Evolutionary conservation across 768 basidiomycete species (phyloP), one percentile per base, ranked within the genome.

Genomic region (Rhodosporidiobolus sp.): DNA sequence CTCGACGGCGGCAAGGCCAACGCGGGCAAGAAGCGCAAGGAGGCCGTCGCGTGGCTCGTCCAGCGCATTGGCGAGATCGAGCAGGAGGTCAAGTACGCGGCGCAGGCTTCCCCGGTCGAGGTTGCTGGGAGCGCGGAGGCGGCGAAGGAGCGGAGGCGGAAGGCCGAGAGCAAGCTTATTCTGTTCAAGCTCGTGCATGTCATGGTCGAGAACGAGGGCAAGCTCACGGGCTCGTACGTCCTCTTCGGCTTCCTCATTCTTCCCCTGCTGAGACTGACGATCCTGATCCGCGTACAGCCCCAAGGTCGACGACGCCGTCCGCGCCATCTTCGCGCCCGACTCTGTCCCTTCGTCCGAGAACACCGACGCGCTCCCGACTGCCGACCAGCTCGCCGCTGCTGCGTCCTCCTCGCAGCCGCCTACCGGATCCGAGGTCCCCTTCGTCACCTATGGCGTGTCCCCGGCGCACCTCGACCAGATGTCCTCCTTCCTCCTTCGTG

Each of bases 151-250:
- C 86, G 89, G 70, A 85, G 84, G 73, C 82, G 85, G 65, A 85
- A 84, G 62, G 85, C 88, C 34, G 92, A 96, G 77, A 90, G 89
- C 32, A 92, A 89, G 81, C 82, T 91, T 38, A 83, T 88, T 3
- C 82, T 98, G 28, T 84, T 92, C 38, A 88, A 85, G 72, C 79
- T 97, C 50, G 81, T 98, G 56, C 88, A 85, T 78, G 83, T 90
- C 14, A 86, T 98, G 86, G 85, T 97, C 1, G 90, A 94, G 75
- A 88, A 94, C 74, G 94, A 98, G 74, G 95, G 96, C 1, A 87
- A 87, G 64, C 81, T 96, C 28, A 87, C 88, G 45, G 93, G 92
- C 83, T 90, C 87, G 94, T 97, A 81, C 79, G 89, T 83, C 34
- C 14, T 24, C 22, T 34, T 65, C 32, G 6, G 12, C 10, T 46